Conservation (phyloP, 108 stramenopile genomes). For the Skeletonema potamos region DNA sequence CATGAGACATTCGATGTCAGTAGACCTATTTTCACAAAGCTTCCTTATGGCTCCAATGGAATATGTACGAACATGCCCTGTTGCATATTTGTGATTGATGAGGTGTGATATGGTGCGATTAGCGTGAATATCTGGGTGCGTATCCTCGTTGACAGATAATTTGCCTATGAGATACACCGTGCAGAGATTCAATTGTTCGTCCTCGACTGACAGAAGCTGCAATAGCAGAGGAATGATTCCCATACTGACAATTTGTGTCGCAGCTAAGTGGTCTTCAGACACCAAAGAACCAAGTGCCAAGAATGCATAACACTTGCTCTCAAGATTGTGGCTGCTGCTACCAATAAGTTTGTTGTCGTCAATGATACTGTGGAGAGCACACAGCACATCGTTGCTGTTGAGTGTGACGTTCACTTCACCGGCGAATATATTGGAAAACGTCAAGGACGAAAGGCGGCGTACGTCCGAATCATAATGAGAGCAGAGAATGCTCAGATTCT, state of each 20-base stretch:
- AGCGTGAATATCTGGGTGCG: background rate
- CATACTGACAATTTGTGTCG: conserved; percentile 32
- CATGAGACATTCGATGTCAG: conserved; percentile 9
- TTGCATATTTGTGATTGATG: conserved; percentile 10
- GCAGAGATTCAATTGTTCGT: conserved; percentile 65
- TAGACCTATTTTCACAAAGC: conserved; percentile 27
- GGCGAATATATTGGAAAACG: conserved; percentile 56
- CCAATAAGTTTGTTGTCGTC: background rate
- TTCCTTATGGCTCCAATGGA: conserved; percentile 62
- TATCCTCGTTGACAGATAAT: conserved; percentile 46
- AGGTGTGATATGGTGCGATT: conserved; percentile 37
- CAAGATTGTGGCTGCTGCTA: background rate
- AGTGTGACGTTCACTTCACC: conserved; percentile 28
- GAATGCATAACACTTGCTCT: conserved; percentile 67
- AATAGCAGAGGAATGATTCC: conserved; percentile 31
- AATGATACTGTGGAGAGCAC: background rate
- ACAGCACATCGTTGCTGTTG: conserved; percentile 9
- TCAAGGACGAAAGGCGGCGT: conserved; percentile 55
- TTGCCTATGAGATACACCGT: conserved; percentile 72
- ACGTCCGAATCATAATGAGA: conserved; percentile 44
- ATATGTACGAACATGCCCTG: conserved; percentile 55
- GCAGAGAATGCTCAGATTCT: conserved; percentile 29
- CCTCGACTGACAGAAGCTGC: conserved; percentile 33
- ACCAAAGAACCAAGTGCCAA: conserved; percentile 71
- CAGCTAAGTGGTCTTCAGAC: conserved; percentile 31